phyloP scores from a whole-genome alignment of 2,329 filamentous ascomycete genomes.

The Trichoderma breve region DNA sequence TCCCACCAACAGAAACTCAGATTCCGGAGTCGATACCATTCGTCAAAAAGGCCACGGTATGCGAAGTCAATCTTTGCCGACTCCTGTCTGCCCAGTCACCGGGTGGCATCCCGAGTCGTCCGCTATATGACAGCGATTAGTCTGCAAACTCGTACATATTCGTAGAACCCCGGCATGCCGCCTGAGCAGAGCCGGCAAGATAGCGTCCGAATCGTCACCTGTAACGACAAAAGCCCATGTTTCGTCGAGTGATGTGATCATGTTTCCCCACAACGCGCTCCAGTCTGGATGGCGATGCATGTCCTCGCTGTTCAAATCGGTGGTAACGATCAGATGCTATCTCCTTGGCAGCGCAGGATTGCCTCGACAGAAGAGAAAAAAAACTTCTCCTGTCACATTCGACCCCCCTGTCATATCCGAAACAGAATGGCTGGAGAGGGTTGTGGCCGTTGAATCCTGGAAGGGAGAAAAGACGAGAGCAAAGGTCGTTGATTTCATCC shows the following conservation, averaged over 20 bases:
- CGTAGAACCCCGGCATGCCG: background rate
- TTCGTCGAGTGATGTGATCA: constrained; percentile 2
- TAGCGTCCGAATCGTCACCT: background rate
- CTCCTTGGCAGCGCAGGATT: background rate
- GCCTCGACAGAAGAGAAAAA: background rate
- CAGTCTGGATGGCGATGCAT: background rate
- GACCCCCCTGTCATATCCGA: background rate
- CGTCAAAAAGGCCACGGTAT: background rate
- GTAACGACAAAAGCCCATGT: constrained; percentile 1
- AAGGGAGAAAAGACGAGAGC: background rate
- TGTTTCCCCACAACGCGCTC: background rate
- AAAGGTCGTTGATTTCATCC: background rate
- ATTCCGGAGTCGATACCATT: background rate
- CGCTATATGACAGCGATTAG: background rate
- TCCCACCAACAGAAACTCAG: background rate
- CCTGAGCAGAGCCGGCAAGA: background rate
- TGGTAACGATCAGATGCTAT: background rate
- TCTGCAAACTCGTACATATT: background rate
- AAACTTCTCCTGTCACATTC: background rate
- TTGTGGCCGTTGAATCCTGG: background rate
- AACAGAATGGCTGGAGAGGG: background rate
- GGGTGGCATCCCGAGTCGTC: background rate
- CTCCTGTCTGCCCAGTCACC: background rate
- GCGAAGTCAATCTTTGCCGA: background rate
- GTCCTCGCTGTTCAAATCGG: background rate